Evolutionary conservation across 768 basidiomycete genomes (phyloP).

Genomic region (Chalciporus chontae): DNA sequence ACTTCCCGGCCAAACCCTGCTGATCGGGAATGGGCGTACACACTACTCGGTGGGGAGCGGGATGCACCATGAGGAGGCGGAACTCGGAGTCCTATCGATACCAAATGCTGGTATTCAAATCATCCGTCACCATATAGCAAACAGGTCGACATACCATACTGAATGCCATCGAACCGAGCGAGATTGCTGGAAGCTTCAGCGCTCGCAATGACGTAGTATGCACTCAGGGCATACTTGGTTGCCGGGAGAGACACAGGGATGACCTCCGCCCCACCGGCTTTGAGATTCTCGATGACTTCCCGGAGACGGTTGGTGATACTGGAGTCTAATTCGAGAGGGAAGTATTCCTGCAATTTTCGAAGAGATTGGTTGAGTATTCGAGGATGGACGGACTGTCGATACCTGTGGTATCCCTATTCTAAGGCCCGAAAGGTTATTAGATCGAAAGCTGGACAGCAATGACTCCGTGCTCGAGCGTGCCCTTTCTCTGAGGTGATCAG

Average conservation of each 20-base stretch:
- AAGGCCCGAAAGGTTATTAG: conserved; percentile 43
- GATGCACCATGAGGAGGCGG: conserved; percentile 40
- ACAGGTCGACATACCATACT: conserved; percentile 57
- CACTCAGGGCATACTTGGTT: conserved; percentile 73
- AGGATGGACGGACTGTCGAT: conserved; percentile 7
- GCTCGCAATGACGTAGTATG: conserved; percentile 94
- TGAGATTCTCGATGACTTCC: conserved; percentile 39
- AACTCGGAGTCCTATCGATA: conserved; percentile 52
- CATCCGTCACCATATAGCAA: not conserved
- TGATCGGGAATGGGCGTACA: conserved; percentile 67
- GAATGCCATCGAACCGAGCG: conserved; percentile 84
- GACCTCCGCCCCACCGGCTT: conserved; percentile 58
- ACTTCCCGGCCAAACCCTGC: conserved; percentile 82
- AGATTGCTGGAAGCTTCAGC: conserved; percentile 94
- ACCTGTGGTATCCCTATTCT: conserved; percentile 78
- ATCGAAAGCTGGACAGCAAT: not conserved
- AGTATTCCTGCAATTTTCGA: conserved; percentile 61
- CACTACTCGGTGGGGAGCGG: conserved; percentile 45
- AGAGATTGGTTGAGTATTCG: not conserved
- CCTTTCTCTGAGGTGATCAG: conserved; percentile 34
- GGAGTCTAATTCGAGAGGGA: conserved; percentile 61
- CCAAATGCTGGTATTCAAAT: not conserved
- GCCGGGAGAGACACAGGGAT: conserved; percentile 71
- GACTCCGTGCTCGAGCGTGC: conserved; percentile 30
- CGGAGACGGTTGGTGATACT: conserved; percentile 46